Conservation (phyloP, 495 filamentous ascomycete genomes). For the Lophium mytilinum region DNA sequence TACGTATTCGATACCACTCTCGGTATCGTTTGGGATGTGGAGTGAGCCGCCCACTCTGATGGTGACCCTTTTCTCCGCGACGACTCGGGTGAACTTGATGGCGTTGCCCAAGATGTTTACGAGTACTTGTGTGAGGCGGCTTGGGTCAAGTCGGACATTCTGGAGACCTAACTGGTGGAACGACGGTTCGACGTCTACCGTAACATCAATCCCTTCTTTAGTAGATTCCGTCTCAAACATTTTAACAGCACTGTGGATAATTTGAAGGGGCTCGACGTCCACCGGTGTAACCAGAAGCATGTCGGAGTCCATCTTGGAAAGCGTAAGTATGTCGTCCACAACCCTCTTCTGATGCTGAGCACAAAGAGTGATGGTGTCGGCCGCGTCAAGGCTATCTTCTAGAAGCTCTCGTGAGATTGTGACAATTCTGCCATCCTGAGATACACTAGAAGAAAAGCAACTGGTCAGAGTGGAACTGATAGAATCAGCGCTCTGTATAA, state of each 20-base stretch:
- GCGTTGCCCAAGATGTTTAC: slow-evolving; percentile 14
- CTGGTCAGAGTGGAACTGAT: background rate
- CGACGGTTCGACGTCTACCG: slow-evolving; percentile 13
- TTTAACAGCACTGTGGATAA: slow-evolving; percentile 17
- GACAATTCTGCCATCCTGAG: too few relatives aligned
- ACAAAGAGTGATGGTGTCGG: slow-evolving; percentile 27
- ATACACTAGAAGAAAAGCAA: too few relatives aligned
- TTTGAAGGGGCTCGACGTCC: slow-evolving; percentile 10
- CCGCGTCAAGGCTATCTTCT: slow-evolving; percentile 5
- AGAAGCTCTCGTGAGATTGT: too few relatives aligned
- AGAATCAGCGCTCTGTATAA: slow-evolving; percentile 13
- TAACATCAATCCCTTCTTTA: slow-evolving; percentile 13
- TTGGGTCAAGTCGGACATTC: slow-evolving; percentile 17
- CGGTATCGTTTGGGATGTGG: background rate
- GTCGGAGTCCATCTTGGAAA: slow-evolving; percentile 28
- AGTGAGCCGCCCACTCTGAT: slow-evolving; percentile 2
- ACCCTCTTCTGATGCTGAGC: slow-evolving; percentile 26
- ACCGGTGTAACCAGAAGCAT: slow-evolving; percentile 23
- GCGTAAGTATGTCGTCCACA: slow-evolving; percentile 30
- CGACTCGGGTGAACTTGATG: slow-evolving; percentile 8
- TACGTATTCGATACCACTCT: background rate
- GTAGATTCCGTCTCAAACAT: slow-evolving; percentile 28
- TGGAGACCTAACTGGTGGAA: slow-evolving; percentile 16
- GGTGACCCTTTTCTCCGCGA: background rate
- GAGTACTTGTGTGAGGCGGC: slow-evolving; percentile 2